These are phyloP conservation scores for Coemansia sp. DNA, from an alignment of 192 early-diverging fungal species.

Conservation along the genomic window DNA sequence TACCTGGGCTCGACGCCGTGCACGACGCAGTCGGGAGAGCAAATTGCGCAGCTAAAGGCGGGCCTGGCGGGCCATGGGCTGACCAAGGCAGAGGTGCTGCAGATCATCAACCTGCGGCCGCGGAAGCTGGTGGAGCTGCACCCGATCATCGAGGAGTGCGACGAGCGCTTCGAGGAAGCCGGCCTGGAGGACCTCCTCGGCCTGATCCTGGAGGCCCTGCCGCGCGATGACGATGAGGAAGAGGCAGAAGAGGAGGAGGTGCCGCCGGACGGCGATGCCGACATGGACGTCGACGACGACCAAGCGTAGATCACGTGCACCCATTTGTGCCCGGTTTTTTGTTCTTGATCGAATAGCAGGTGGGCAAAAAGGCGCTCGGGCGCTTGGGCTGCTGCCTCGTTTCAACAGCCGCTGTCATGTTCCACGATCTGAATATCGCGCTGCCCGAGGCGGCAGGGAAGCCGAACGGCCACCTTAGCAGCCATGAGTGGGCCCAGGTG, in stretches of 20 bases:
- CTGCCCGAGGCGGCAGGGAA: conserved; percentile 35
- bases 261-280: background rate
- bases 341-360: too few relatives aligned
- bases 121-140: conserved; percentile 59
- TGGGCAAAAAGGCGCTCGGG: too few relatives aligned
- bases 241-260: background rate
- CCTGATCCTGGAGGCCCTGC: conserved; percentile 48
- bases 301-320: too few relatives aligned
- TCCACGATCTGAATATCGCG: conserved; percentile 47
- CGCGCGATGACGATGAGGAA: conserved; percentile 19
- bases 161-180: conserved; percentile 55
- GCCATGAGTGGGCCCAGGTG: conserved; percentile 32
- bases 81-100: conserved; percentile 68
- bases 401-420: conserved; percentile 21
- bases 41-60: conserved; percentile 47
- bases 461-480: conserved; percentile 14
- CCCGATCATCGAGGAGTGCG: conserved; percentile 68
- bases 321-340: too few relatives aligned
- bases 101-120: conserved; percentile 68
- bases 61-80: conserved; percentile 48
- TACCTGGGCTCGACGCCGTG: conserved; percentile 57
- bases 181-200: conserved; percentile 51
- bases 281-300: conserved; percentile 16
- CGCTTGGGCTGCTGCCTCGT: too few relatives aligned
- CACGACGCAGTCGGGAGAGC: conserved; percentile 52